Evolutionary conservation across 2,329 filamentous ascomycete genomes (phyloP), one percentile per base, ranked within the genome.

Genomic region (Madurella mycetomatis): DNA sequence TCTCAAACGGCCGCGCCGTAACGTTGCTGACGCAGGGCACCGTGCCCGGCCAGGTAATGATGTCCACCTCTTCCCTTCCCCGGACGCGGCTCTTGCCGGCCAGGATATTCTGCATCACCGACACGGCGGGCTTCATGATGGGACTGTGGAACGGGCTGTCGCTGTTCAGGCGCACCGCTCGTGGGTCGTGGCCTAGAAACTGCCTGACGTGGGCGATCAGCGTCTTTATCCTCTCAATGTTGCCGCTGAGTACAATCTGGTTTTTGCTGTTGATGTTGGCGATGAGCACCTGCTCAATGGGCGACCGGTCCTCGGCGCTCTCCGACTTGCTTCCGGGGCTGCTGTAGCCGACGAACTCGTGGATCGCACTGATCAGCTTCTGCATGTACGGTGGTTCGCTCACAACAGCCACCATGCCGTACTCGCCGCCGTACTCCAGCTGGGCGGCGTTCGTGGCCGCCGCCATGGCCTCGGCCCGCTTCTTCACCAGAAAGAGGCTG

Each of bases 251-350:
- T 49, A 96, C 92, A 64, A 97, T 95, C 73, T 97, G 92, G 68
- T 96, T 96, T 74, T 91, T 94, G 69, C 86, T 90, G 74, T 97
- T 97, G 73, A 95, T 85, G 71, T 97, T 96, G 56, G 91, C 92
- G 63, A 97, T 91, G 62, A 87, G 77, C 48, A 96, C 92, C 70
- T 95, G 88, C 66, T 94, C 83, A 51, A 95, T 90, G 3, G 90
- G 83, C 16, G 88, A 87, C 31, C 85, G 72, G 61, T 88, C 80
- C 60, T 84, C 77, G 56, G 79, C 80, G 62, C 82, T 85, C 67
- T 91, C 87, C 51, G 81, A 80, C 66, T 86, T 87, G 55, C 81
- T 76, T 30, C 84, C 85, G n/a, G 81, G 76, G 57, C 79, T 78
- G 47, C 80, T 79, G 61, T 88, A 82, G 15, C 85, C 86, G 15